Evolutionary conservation across 768 basidiomycete species (phyloP).

Genomic region (Hemileccinum impolitum): DNA sequence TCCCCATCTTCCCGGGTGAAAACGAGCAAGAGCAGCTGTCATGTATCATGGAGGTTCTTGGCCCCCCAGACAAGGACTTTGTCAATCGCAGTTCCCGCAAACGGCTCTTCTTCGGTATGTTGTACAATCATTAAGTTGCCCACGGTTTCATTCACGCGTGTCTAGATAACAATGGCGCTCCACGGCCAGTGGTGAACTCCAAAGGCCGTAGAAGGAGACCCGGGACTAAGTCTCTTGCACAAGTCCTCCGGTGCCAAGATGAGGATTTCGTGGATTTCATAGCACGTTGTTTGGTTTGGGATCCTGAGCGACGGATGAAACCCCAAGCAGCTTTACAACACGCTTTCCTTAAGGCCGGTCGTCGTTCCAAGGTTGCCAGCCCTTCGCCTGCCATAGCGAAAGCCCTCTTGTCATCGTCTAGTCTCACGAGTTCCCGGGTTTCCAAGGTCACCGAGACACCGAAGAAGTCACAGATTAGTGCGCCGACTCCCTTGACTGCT

Average conservation of each 20-base stretch:
- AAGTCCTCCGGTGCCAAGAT: slow-evolving; percentile 89
- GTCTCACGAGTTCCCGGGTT: slow-evolving; percentile 45
- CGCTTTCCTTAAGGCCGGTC: slow-evolving; percentile 76
- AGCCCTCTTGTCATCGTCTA: slow-evolving; percentile 56
- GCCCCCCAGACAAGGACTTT: slow-evolving; percentile 92
- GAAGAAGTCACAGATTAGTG: slow-evolving; percentile 87
- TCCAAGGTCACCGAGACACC: slow-evolving; percentile 67
- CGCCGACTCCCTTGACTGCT: slow-evolving; percentile 83
- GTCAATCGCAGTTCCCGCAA: slow-evolving; percentile 91
- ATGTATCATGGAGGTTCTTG: slow-evolving; percentile 99
- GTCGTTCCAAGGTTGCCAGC: slow-evolving; percentile 46
- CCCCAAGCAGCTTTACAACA: slow-evolving; percentile 91
- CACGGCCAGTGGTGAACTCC: slow-evolving; percentile 91
- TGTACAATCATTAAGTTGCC: neutral
- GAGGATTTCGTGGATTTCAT: slow-evolving; percentile 97
- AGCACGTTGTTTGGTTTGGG: slow-evolving; percentile 96
- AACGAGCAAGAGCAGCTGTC: slow-evolving; percentile 98
- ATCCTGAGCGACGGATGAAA: slow-evolving; percentile 93
- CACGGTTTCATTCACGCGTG: slow-evolving; percentile 4
- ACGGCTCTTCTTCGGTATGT: slow-evolving; percentile 92
- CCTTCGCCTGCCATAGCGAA: slow-evolving; percentile 47
- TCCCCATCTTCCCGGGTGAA: slow-evolving; percentile 98
- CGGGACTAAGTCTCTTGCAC: slow-evolving; percentile 83
- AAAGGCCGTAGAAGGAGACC: slow-evolving; percentile 93
- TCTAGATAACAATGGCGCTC: slow-evolving; percentile 87